These are phyloP conservation scores for Alternaria gaisen DNA, from an alignment of 2,329 filamentous ascomycete species.

Conservation along the genomic window DNA sequence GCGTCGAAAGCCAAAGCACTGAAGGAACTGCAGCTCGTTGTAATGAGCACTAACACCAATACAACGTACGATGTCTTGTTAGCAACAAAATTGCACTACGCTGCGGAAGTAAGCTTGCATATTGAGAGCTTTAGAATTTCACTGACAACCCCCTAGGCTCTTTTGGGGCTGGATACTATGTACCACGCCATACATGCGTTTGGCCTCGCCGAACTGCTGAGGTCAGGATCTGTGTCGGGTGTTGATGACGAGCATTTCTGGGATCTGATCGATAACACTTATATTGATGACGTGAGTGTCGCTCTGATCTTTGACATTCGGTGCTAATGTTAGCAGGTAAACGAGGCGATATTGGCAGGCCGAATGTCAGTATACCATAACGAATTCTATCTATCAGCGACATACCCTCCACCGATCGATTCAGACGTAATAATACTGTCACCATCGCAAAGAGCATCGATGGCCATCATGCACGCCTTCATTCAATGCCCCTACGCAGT, in stretches of 20 bases:
- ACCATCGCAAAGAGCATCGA: constrained; percentile 31
- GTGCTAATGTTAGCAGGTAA: constrained; percentile 32
- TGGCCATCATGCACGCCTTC: constrained; percentile 42
- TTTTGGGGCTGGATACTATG: constrained; percentile 37
- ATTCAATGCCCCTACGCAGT: constrained; percentile 41
- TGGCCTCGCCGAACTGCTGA: constrained; percentile 40
- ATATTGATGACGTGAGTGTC: constrained; percentile 43
- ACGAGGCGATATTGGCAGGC: constrained; percentile 40
- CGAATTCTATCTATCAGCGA: constrained; percentile 37
- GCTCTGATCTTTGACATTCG: not conserved
- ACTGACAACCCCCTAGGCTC: constrained; percentile 27
- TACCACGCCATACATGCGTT: constrained; percentile 41
- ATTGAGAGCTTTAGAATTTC: no score
- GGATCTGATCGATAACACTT: constrained; percentile 45
- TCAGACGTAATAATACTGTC: constrained; percentile 11
- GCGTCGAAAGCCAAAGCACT: constrained; percentile 38
- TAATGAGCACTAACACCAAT: constrained; percentile 16
- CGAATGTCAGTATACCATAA: constrained; percentile 43
- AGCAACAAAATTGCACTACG: constrained; percentile 42
- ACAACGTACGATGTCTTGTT: constrained; percentile 38
- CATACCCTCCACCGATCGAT: constrained; percentile 26
- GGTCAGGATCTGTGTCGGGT: constrained; percentile 27
- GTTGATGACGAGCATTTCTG: constrained; percentile 42
- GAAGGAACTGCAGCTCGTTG: constrained; percentile 32
- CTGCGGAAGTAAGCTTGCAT: constrained; percentile 32